Percentiles rank a stretch among this genome's conserved stretches.
phyloP scores from a whole-genome alignment of 331 rosid genomes.

The Quercus tomentella region DNA sequence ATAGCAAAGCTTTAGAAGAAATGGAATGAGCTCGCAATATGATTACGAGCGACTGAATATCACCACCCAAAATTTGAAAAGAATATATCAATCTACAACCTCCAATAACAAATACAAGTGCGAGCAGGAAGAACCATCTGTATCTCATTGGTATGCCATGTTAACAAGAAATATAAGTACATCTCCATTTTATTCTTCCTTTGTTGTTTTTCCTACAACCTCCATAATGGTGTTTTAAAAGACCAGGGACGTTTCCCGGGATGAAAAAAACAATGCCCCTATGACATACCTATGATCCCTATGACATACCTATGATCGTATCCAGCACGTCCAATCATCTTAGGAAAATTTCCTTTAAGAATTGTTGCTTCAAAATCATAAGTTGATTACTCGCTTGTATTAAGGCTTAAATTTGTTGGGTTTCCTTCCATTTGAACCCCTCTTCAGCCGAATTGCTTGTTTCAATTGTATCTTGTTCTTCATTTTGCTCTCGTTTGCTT shows the following conservation, averaged over 20 bases:
- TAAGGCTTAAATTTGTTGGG: constrained; percentile 50
- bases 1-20: neutral
- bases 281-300: neutral
- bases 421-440: constrained; percentile 49
- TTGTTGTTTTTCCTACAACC: neutral
- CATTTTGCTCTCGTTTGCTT: constrained; percentile 35
- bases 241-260: neutral
- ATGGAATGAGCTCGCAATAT: neutral
- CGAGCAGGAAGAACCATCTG: constrained; percentile 6
- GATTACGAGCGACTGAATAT: neutral
- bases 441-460: constrained; percentile 26
- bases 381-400: constrained; percentile 15
- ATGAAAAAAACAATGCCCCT: neutral
- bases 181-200: neutral
- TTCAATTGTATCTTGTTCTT: constrained; percentile 28
- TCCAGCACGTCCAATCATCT: neutral
- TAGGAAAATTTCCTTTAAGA: constrained; percentile 16
- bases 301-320: neutral
- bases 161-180: neutral
- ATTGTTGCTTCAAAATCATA: constrained; percentile 20
- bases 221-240: neutral
- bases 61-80: neutral
- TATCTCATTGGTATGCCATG: neutral
- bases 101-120: constrained; percentile 8
- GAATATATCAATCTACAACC: neutral